A percentile compares a stretch with the other conserved stretches of the same genome.
Evolutionary conservation across 148 eudicot genomes (phyloP).

Genomic region (Silene conica): DNA sequence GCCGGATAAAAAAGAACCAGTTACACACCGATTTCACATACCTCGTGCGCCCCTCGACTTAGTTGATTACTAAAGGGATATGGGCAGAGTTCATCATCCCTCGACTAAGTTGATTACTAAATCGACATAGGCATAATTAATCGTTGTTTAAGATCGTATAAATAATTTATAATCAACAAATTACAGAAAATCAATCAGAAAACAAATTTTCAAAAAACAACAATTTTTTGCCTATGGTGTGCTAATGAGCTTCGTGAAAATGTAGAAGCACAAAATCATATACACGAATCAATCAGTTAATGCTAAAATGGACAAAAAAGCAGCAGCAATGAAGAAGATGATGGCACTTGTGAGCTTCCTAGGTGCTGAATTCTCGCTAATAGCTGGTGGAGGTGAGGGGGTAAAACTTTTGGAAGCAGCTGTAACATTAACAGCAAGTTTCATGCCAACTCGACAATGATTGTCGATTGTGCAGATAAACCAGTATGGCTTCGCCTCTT

Average conservation of each 20-base stretch:
- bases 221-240: not conserved
- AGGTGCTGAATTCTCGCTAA: not conserved
- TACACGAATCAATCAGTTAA: slow-evolving; percentile 4
- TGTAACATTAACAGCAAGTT: slow-evolving; percentile 27
- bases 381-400: not conserved
- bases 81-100: too few species aligned
- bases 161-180: not conserved
- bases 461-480: slow-evolving; percentile 36
- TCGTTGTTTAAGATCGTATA: too few species aligned
- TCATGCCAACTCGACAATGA: slow-evolving; percentile 48
- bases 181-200: not conserved
- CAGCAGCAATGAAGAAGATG: slow-evolving; percentile 14
- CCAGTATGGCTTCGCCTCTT: slow-evolving; percentile 38
- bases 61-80: too few species aligned
- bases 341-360: not conserved
- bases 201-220: not conserved
- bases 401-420: not conserved
- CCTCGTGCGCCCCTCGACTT: too few species aligned
- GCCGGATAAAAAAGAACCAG: too few species aligned
- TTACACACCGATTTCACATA: too few species aligned
- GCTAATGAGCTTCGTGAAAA: not conserved
- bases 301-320: slow-evolving; percentile 13
- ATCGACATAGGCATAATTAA: too few species aligned
- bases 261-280: not conserved
- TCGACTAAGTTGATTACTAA: too few species aligned